These are phyloP conservation scores for Yamadazyma insecticola DNA, from an alignment of 805 yeast species.

Conservation along the genomic window DNA sequence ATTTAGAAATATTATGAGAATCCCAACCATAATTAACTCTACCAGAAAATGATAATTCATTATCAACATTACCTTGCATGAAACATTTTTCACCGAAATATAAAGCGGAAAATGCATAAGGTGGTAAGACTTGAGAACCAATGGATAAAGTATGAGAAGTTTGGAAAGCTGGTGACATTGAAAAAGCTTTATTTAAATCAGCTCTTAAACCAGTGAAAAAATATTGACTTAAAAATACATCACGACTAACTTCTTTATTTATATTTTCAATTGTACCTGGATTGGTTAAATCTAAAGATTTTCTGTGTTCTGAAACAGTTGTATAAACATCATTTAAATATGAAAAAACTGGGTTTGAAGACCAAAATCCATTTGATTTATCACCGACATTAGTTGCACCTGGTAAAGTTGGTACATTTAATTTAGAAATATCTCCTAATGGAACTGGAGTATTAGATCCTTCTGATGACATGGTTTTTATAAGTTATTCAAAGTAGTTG, in stretches of 20 bases:
- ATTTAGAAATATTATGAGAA: conserved; percentile 69
- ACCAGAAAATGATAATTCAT: conserved; percentile 79
- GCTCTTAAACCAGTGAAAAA: conserved; percentile 95
- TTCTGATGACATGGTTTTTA: too few relatives aligned
- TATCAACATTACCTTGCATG: conserved; percentile 89
- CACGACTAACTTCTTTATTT: conserved; percentile 89
- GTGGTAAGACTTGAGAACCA: conserved; percentile 82
- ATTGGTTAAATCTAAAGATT: conserved; percentile 73
- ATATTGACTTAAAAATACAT: conserved; percentile 85
- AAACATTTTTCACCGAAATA: conserved; percentile 83
- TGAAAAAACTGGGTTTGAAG: conserved; percentile 80
- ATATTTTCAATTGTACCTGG: conserved; percentile 95
- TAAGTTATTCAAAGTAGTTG: too few relatives aligned
- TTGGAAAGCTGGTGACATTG: conserved; percentile 93
- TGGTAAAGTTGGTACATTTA: conserved; percentile 54
- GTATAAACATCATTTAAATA: conserved; percentile 73
- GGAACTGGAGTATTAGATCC: conserved; percentile 37
- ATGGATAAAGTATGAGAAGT: conserved; percentile 88
- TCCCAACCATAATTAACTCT: conserved; percentile 91
- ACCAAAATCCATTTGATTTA: too few relatives aligned
- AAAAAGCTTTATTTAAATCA: conserved; percentile 87
- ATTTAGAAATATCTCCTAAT: conserved; percentile 57
- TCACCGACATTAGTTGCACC: conserved; percentile 51
- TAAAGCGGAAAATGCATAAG: conserved; percentile 86
- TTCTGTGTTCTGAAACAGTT: conserved; percentile 71